Base-by-base conservation (phyloP, 2,329 filamentous ascomycete species). In the Aspergillus terreus region DNA sequence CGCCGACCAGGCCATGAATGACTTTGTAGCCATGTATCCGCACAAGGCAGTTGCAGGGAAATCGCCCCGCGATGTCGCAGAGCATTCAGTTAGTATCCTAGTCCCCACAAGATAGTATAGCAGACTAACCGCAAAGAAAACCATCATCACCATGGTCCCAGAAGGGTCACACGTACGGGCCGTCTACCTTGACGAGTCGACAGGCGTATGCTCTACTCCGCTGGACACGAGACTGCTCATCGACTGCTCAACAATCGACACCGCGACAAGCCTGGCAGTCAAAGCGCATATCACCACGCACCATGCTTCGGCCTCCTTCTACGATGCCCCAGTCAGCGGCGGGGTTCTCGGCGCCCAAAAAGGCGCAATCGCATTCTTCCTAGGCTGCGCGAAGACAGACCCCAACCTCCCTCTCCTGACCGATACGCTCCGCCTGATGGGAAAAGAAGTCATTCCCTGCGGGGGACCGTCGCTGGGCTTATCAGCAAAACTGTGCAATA, bases 161-260 rank as follows among this genome's bases (percentile, higher is more conserved):
- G 35, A 38, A 38, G 35, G 35, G 17, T 38, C 35, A 12, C 35
- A 38, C 12, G 35, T 38, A 4, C 4, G 35, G 5, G 35, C 35
- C 1, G 35, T 38, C 14, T 38, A 38, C n/a, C 35, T 38, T 4
- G 2, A 38, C 35, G 7, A 38, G 9, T 7, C 14, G 12, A 38
- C 35, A 17, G 35, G 35, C 14, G 9, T 38, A n/a, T 38, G 35
- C 12, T n/a, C 35, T 17, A 38, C 35, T 12, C 1, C 35, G 1
- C 12, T 38, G 14, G 12, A 38, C 14, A 9, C 15, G 3, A 38
- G 6, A 38, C 12, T 15, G 35, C 35, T 38, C 35, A 73, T 82
- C 55, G 80, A 82, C 62, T 81, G 77, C 62, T 80, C 77, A 1
- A 82, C 80, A 7, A 82, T 82, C 62, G 79, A 82, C 58, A 78